Evolutionary conservation across 1,139 yeast genomes (phyloP).

Genomic region (Komagataea norvegica): DNA sequence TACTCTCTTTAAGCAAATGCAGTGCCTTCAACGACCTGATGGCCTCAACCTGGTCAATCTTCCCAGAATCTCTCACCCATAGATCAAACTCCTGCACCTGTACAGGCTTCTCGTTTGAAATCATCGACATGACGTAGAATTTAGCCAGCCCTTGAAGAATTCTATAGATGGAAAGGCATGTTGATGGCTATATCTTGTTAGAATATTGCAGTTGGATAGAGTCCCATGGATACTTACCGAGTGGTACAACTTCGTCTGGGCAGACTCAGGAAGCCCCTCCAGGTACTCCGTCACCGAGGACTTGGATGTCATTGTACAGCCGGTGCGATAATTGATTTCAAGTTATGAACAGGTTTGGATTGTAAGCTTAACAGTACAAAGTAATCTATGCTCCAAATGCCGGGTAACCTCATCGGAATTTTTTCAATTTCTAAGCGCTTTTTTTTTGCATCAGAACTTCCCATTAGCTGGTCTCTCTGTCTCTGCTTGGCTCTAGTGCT

Average conservation of each 20-base stretch:
- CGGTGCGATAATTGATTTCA: not conserved
- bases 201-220: no score
- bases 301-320: constrained; percentile 36
- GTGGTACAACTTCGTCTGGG: constrained; percentile 71
- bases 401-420: constrained; percentile 20
- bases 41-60: constrained; percentile 59
- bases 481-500: no score
- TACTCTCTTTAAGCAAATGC: constrained; percentile 67
- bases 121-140: constrained; percentile 80
- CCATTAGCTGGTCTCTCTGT: no score
- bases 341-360: no score
- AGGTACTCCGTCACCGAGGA: constrained; percentile 84
- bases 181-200: constrained; percentile 55
- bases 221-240: constrained; percentile 31
- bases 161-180: constrained; percentile 87
- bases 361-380: not conserved
- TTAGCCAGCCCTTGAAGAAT: constrained; percentile 86
- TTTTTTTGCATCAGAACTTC: no score
- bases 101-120: constrained; percentile 74
- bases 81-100: constrained; percentile 63
- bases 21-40: constrained; percentile 69
- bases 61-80: constrained; percentile 63
- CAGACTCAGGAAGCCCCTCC: constrained; percentile 82
- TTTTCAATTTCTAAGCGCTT: constrained; percentile 3
- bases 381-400: not conserved